phyloP scores from a whole-genome alignment of 2,329 filamentous ascomycete genomes.

The Fusarium tuaranense region DNA sequence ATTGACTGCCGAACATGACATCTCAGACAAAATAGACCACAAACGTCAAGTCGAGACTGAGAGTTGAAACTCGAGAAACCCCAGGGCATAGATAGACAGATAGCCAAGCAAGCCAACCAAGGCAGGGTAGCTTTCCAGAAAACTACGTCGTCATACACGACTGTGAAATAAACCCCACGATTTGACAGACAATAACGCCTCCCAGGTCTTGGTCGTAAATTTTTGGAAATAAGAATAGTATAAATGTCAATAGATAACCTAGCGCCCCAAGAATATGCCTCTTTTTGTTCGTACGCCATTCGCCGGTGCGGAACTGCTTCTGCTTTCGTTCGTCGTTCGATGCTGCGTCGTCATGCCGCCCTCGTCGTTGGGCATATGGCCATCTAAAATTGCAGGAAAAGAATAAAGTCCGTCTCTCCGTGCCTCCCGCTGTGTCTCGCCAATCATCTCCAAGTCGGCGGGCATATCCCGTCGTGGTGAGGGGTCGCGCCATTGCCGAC shows the following conservation, averaged over 20 bases:
- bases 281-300: conserved; percentile 55
- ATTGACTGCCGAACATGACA: not conserved
- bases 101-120: not conserved
- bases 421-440: conserved; percentile 38
- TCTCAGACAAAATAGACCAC: not conserved
- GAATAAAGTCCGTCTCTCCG: conserved; percentile 40
- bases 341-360: conserved; percentile 49
- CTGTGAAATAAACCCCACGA: not conserved
- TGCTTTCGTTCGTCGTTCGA: conserved; percentile 49
- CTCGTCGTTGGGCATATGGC: conserved; percentile 41
- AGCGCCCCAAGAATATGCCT: conserved; percentile 54
- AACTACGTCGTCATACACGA: not conserved
- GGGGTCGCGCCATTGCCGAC: conserved; percentile 28
- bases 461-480: conserved; percentile 36
- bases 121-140: not conserved
- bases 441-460: conserved; percentile 40
- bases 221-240: conserved; percentile 44
- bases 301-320: conserved; percentile 52
- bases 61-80: not conserved
- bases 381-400: conserved; percentile 45
- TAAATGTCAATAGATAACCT: conserved; percentile 52
- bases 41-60: not conserved
- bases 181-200: conserved; percentile 19
- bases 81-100: not conserved
- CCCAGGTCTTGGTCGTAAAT: conserved; percentile 36